Percentiles rank a stretch among this genome's conserved stretches.
phyloP scores from a whole-genome alignment of 148 eudicot genomes.

The Camellia lanceoleosa region DNA sequence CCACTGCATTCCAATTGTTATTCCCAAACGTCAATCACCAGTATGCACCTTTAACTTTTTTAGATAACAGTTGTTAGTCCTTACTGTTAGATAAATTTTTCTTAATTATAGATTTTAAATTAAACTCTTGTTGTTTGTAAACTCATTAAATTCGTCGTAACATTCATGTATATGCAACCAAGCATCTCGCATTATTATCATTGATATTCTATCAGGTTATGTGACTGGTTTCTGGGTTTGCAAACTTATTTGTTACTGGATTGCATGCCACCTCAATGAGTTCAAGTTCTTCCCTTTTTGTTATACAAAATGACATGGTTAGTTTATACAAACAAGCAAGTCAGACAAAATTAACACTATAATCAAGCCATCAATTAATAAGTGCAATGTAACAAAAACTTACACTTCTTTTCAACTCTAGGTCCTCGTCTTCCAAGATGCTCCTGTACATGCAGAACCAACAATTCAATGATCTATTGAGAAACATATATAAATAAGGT shows the following conservation, averaged over 20 bases:
- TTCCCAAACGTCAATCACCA: background rate
- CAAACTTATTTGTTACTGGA: background rate
- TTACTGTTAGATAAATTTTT: background rate
- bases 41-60: background rate
- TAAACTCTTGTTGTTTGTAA: too few relatives aligned
- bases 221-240: background rate
- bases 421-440: slow-evolving; percentile 25
- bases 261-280: background rate
- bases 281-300: background rate
- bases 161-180: background rate
- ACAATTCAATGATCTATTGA: background rate
- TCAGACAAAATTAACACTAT: background rate
- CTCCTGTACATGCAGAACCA: slow-evolving; percentile 33
- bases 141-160: too few relatives aligned
- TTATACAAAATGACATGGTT: background rate
- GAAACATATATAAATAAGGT: background rate
- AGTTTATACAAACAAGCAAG: background rate
- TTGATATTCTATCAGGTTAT: background rate
- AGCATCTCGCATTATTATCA: background rate
- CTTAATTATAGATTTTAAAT: background rate
- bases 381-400: slow-evolving; percentile 13
- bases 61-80: background rate
- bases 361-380: background rate
- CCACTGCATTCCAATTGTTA: background rate
- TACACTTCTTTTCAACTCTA: slow-evolving; percentile 46